Evolutionary conservation across 164 flowering plant genomes (phyloP).

Genomic region (Cinnamomum chago): DNA sequence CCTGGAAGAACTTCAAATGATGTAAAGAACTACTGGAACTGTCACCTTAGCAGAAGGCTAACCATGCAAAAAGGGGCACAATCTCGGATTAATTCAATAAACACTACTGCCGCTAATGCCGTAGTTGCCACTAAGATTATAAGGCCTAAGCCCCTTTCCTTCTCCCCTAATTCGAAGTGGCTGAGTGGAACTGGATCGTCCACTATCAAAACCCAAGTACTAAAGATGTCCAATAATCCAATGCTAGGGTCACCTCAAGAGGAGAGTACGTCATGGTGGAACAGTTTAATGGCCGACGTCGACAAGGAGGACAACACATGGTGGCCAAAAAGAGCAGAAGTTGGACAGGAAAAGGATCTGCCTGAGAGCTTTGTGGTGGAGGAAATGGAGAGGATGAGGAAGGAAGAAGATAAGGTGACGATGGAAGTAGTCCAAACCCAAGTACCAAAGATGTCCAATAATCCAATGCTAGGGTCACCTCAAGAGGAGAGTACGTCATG

Average conservation of each 20-base stretch:
- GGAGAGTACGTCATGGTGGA: conserved; percentile 1
- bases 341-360: not conserved
- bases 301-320: not conserved
- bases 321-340: too few relatives aligned
- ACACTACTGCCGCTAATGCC: not conserved
- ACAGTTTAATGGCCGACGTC: not conserved
- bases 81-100: not conserved
- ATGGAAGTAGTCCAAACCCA: too few relatives aligned
- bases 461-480: not conserved
- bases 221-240: not conserved
- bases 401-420: not conserved
- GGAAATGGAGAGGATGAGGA: not conserved
- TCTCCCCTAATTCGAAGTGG: conserved; percentile 7
- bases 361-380: not conserved
- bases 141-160: conserved; percentile 11
- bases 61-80: not conserved
- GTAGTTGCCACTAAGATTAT: not conserved
- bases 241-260: not conserved
- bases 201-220: not conserved
- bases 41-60: not conserved
- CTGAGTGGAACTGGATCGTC: not conserved
- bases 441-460: not conserved
- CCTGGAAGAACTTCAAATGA: not conserved
- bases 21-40: not conserved
- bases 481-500: not conserved